phyloP scores from a whole-genome alignment of 768 basidiomycete species.

The Boletus bicolor region DNA sequence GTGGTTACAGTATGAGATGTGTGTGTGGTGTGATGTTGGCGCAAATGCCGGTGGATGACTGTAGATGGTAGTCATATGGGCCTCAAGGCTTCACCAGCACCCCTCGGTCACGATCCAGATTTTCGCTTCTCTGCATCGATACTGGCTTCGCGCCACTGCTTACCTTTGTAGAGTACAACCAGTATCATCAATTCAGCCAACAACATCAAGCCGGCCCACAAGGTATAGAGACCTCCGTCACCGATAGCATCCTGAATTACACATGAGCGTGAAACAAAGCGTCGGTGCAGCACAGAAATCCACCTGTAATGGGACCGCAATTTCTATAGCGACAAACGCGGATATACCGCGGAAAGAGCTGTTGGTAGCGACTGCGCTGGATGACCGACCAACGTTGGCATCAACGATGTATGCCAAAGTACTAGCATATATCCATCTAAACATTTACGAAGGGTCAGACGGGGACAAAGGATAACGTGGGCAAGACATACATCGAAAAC shows the following conservation, averaged over 20 bases:
- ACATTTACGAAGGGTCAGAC: neutral
- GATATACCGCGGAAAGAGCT: conserved; percentile 66
- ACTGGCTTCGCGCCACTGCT: conserved; percentile 53
- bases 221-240: conserved; percentile 76
- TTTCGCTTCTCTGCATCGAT: conserved; percentile 40
- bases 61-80: neutral
- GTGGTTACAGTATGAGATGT: too few relatives aligned
- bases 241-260: conserved; percentile 60
- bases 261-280: neutral
- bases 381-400: conserved; percentile 77
- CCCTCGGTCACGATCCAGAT: neutral
- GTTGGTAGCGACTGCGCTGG: conserved; percentile 74
- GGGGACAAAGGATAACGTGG: neutral
- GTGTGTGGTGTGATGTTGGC: too few relatives aligned
- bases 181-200: conserved; percentile 54
- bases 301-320: conserved; percentile 70
- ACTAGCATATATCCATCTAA: conserved; percentile 60
- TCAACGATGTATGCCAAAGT: conserved; percentile 87
- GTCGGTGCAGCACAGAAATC: neutral
- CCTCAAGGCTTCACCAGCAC: neutral
- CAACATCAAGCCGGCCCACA: conserved; percentile 59
- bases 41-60: neutral
- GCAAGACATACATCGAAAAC: conserved; percentile 57
- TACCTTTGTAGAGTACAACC: conserved; percentile 60
- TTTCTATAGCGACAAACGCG: conserved; percentile 69